A percentile compares a stretch with the other conserved stretches of the same genome.
Evolutionary conservation across 495 filamentous ascomycete genomes (phyloP).

Genomic region (Terfezia boudieri): DNA sequence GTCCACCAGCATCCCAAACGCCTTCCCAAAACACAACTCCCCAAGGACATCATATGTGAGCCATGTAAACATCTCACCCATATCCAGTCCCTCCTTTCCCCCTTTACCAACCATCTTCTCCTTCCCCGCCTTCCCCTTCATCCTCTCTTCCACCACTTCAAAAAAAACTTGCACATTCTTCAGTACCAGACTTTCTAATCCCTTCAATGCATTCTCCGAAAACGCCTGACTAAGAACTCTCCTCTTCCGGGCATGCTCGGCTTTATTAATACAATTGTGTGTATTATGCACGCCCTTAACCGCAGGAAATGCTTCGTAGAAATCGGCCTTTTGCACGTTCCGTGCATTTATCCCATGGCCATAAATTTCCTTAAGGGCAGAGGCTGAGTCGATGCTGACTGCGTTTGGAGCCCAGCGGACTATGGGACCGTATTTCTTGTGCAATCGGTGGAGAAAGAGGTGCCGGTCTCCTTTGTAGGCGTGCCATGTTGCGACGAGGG

Average conservation of each 20-base stretch:
- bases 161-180: constrained; percentile 28
- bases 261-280: constrained; percentile 33
- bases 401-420: constrained; percentile 28
- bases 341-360: constrained; percentile 24
- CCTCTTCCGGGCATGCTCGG: constrained; percentile 30
- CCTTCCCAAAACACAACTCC: constrained; percentile 19
- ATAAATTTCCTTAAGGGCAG: constrained; percentile 32
- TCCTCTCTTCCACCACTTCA: constrained; percentile 8
- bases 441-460: constrained; percentile 11
- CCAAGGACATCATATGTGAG: constrained; percentile 31
- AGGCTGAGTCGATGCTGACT: constrained; percentile 27
- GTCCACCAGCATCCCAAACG: constrained; percentile 21
- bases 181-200: constrained; percentile 30
- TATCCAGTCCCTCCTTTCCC: constrained; percentile 21
- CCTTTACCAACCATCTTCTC: constrained; percentile 1
- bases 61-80: constrained; percentile 31
- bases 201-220: constrained; percentile 29
- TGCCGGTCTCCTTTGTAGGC: constrained; percentile 9
- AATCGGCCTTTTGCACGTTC: constrained; percentile 27
- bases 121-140: constrained; percentile 1
- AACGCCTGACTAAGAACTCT: constrained; percentile 33
- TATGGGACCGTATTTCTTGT: constrained; percentile 24
- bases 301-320: constrained; percentile 32
- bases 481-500: constrained; percentile 20
- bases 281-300: constrained; percentile 35